phyloP scores from a whole-genome alignment of 257 asterid genomes.

The Rehmannia glutinosa region DNA sequence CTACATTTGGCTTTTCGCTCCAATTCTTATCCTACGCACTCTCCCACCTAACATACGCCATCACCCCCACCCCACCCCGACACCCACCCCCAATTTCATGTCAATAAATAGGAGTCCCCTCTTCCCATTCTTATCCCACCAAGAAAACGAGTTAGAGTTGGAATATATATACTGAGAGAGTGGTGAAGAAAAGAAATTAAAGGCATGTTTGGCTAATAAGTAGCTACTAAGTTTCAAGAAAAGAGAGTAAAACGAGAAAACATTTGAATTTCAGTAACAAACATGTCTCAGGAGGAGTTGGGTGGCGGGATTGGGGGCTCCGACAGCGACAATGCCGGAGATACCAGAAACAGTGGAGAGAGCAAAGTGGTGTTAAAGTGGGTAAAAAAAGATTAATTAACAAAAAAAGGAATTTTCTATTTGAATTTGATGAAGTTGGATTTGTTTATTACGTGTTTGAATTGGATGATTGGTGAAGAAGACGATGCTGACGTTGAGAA shows the following conservation, averaged over 20 bases:
- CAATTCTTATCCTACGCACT: background rate
- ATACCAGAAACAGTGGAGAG: too few relatives aligned
- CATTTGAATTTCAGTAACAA: too few relatives aligned
- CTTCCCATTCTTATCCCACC: background rate
- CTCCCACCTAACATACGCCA: background rate
- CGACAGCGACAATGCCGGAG: background rate
- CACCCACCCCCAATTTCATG: background rate
- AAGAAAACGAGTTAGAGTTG: background rate
- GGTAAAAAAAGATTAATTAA: too few relatives aligned
- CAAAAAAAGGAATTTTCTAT: too few relatives aligned
- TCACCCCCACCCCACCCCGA: background rate
- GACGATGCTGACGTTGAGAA: too few relatives aligned
- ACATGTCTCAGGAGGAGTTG: background rate
- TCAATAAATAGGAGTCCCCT: slow-evolving; percentile 8
- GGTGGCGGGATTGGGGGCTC: background rate
- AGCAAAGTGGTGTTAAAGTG: too few relatives aligned
- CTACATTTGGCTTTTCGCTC: background rate
- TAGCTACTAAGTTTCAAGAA: background rate
- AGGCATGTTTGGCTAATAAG: background rate
- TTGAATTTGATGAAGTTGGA: too few relatives aligned
- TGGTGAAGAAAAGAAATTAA: background rate
- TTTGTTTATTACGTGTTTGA: too few relatives aligned
- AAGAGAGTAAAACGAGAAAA: background rate
- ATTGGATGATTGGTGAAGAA: too few relatives aligned
- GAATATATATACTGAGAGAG: background rate